A percentile compares a stretch with the other conserved stretches of the same genome.
phyloP scores from a whole-genome alignment of 257 asterid genomes.

The Solanum piurae region DNA sequence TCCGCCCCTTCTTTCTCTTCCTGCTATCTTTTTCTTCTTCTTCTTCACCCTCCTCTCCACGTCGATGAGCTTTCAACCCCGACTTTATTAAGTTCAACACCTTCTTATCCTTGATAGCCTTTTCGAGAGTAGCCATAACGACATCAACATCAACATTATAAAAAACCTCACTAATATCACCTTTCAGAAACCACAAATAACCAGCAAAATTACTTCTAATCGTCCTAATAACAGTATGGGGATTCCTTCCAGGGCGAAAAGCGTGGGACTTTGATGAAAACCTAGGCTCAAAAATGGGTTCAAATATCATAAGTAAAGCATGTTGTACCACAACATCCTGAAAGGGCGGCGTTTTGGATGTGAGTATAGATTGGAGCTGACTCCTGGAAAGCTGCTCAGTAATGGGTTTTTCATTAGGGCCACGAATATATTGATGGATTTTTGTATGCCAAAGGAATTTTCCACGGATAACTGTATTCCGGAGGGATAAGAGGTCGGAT shows the following conservation, averaged over 20 bases:
- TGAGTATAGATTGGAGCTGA: constrained; percentile 38
- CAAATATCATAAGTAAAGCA: not conserved
- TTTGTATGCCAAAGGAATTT: not conserved
- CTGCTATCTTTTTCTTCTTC: constrained; percentile 23
- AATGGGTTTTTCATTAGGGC: constrained; percentile 56
- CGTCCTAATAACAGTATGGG: constrained; percentile 84
- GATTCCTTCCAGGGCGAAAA: constrained; percentile 88
- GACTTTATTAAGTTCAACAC: constrained; percentile 61
- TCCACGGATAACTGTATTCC: constrained; percentile 48
- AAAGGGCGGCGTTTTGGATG: constrained; percentile 41
- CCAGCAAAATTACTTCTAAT: constrained; percentile 94
- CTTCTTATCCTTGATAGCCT: constrained; percentile 60
- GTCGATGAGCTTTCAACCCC: constrained; percentile 34
- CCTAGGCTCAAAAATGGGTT: constrained; percentile 19
- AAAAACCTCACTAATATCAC: constrained; percentile 60
- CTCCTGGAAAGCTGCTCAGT: constrained; percentile 35
- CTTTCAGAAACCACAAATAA: constrained; percentile 85
- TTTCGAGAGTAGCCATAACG: constrained; percentile 36
- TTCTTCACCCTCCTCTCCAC: constrained; percentile 15
- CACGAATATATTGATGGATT: constrained; percentile 24
- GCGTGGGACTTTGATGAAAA: constrained; percentile 77
- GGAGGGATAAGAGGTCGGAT: constrained; percentile 43
- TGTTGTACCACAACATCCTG: constrained; percentile 90
- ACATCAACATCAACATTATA: constrained; percentile 26
- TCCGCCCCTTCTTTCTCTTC: constrained; percentile 59